phyloP scores from a whole-genome alignment of 1,139 yeast species.

The Wickerhamomyces sp. region DNA sequence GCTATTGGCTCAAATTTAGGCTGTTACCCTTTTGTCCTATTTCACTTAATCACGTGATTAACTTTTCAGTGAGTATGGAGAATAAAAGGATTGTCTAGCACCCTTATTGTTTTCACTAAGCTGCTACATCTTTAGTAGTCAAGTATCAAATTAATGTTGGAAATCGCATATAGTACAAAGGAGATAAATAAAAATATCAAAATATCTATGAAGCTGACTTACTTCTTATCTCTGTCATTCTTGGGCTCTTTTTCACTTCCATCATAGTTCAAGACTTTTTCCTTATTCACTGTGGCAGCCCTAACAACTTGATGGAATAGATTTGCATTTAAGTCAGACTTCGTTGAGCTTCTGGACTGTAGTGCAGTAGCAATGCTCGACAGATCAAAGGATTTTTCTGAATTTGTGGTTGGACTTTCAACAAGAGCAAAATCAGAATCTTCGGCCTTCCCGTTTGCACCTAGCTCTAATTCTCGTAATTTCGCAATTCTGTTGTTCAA shows the following conservation, averaged over 20 bases:
- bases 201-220: background rate
- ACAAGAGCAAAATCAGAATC: slow-evolving; percentile 20
- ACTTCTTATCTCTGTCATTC: no score
- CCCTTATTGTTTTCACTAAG: no score
- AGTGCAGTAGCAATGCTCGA: slow-evolving; percentile 11
- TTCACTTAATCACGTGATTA: no score
- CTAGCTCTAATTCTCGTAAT: slow-evolving; percentile 43
- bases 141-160: background rate
- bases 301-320: slow-evolving; percentile 73
- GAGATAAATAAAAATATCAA: background rate
- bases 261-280: slow-evolving; percentile 42
- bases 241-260: slow-evolving; percentile 22
- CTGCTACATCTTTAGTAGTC: no score
- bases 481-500: slow-evolving; percentile 70
- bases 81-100: no score
- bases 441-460: slow-evolving; percentile 11
- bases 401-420: slow-evolving; percentile 3
- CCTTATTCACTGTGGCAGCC: slow-evolving; percentile 67
- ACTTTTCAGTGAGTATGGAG: no score
- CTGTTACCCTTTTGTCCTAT: background rate
- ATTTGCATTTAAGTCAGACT: slow-evolving; percentile 34
- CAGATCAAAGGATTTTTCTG: slow-evolving; percentile 13
- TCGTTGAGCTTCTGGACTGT: slow-evolving; percentile 4
- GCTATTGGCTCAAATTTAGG: background rate
- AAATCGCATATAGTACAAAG: background rate